phyloP scores from a whole-genome alignment of 2,329 filamentous ascomycete species.

The Cordyceps militaris region DNA sequence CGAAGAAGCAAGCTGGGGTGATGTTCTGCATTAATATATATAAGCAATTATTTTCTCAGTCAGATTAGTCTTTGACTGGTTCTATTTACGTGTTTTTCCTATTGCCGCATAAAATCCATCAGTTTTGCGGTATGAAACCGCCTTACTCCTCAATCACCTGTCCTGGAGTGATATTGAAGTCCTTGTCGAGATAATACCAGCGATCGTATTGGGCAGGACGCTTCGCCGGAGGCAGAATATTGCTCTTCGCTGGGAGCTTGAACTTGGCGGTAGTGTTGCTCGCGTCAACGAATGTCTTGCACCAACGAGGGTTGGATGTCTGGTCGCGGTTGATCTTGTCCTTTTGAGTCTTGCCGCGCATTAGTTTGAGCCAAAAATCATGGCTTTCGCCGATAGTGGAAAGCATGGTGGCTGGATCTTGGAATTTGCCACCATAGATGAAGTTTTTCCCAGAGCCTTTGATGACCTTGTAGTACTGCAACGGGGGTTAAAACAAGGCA shows the following conservation, averaged over 20 bases:
- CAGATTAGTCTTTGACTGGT: background rate
- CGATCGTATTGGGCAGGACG: constrained; percentile 27
- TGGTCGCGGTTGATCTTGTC: constrained; percentile 36
- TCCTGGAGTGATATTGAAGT: constrained; percentile 23
- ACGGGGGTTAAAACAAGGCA: background rate
- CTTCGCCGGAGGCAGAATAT: constrained; percentile 23
- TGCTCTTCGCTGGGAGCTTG: constrained; percentile 24
- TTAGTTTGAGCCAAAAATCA: constrained; percentile 31
- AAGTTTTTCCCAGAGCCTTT: constrained; percentile 28
- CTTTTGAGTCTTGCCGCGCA: constrained; percentile 29
- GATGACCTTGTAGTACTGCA: constrained; percentile 34
- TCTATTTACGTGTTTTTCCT: background rate
- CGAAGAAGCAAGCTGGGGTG: too few species aligned
- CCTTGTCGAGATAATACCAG: constrained; percentile 32
- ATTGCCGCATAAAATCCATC: background rate
- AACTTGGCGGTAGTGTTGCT: constrained; percentile 26
- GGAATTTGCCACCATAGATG: constrained; percentile 31
- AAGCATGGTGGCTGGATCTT: constrained; percentile 27
- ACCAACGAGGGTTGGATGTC: constrained; percentile 26
- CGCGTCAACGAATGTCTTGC: constrained; percentile 27
- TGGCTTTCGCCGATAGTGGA: constrained; percentile 30
- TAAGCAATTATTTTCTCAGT: too few species aligned
- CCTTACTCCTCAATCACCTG: constrained; percentile 5
- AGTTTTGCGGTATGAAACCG: background rate
- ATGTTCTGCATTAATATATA: too few species aligned